Conservation (phyloP, 768 basidiomycete genomes). For the Lanmaoa pseudosensibilis region DNA sequence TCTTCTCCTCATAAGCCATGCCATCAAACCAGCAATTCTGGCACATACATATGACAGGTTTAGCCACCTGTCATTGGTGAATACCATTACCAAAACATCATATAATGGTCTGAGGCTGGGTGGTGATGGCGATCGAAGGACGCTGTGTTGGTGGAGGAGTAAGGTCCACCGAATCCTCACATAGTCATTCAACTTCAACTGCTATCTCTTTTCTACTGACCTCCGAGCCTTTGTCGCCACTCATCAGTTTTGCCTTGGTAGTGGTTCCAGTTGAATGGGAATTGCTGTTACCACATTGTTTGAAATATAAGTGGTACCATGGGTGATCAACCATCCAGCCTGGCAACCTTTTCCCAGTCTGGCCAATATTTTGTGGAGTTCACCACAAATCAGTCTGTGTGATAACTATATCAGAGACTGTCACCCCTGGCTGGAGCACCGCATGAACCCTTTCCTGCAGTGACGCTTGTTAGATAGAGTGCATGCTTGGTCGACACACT, state of each 20-base stretch:
- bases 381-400: background rate
- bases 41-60: too few relatives aligned
- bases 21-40: too few relatives aligned
- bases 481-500: background rate
- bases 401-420: background rate
- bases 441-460: background rate
- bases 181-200: background rate
- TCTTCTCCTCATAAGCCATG: too few relatives aligned
- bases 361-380: background rate
- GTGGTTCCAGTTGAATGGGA: background rate
- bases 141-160: background rate
- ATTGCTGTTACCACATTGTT: background rate
- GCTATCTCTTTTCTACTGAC: background rate
- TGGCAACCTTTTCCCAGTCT: background rate
- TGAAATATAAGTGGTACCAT: background rate
- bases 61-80: too few relatives aligned
- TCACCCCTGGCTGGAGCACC: background rate
- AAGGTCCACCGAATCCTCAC: background rate
- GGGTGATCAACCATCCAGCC: background rate
- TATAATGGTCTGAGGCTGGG: background rate
- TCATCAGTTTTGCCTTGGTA: too few relatives aligned
- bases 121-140: background rate
- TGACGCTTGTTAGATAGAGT: background rate
- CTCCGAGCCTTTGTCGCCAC: background rate
- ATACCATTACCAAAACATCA: too few relatives aligned